A percentile compares a stretch with the other conserved stretches of the same genome.
These are phyloP conservation scores for Allium cepa DNA, from an alignment of 106 monocot genomes.

Conservation along the genomic window DNA sequence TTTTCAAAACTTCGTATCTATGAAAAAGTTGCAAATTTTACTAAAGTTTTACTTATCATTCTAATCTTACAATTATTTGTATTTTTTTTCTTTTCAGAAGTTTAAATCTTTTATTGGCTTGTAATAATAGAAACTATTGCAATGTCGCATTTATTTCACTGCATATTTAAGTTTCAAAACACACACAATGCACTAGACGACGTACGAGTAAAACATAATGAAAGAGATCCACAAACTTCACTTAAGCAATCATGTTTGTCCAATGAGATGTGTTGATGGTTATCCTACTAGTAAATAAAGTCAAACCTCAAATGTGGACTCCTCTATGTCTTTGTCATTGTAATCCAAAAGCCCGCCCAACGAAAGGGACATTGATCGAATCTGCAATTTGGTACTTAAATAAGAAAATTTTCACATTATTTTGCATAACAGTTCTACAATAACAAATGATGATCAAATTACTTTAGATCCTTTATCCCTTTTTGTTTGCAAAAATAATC, in stretches of 20 bases:
- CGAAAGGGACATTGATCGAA: conserved; percentile 76
- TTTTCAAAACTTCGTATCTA: too few relatives aligned
- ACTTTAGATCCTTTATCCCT: conserved; percentile 63
- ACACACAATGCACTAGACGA: background rate
- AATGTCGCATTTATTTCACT: too few relatives aligned
- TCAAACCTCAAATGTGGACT: conserved; percentile 93
- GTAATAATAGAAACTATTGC: too few relatives aligned
- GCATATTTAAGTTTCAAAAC: too few relatives aligned
- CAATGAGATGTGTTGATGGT: too few relatives aligned
- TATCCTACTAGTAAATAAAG: background rate
- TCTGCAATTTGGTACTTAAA: conserved; percentile 25
- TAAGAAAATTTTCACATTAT: background rate
- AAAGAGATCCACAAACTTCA: background rate
- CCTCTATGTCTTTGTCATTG: conserved; percentile 86
- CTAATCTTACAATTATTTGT: too few relatives aligned
- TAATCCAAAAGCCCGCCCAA: conserved; percentile 90
- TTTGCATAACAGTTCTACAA: background rate
- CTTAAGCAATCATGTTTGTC: background rate
- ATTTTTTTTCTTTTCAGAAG: too few relatives aligned
- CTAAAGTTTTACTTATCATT: too few relatives aligned
- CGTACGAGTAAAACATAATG: background rate
- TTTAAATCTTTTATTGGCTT: too few relatives aligned
- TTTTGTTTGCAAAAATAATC: conserved; percentile 64
- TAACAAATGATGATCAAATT: conserved; percentile 2
- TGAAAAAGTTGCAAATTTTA: too few relatives aligned